Conservation (phyloP, 2,329 filamentous ascomycete genomes). For the Pseudocercospora eumusae region DNA sequence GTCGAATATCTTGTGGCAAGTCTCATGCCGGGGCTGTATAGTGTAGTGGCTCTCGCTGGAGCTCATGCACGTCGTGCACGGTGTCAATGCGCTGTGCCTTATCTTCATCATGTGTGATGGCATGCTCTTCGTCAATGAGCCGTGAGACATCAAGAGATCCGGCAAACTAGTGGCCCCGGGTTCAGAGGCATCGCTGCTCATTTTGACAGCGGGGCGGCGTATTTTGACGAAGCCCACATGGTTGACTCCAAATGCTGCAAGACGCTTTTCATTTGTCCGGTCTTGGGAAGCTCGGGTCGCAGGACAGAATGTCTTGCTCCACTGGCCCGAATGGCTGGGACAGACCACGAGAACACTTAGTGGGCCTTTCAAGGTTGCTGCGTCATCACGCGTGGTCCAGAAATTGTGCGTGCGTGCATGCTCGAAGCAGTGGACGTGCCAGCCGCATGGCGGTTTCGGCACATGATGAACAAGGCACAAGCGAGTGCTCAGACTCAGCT, state of each 20-base stretch:
- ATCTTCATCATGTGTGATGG: background rate
- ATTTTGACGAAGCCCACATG: background rate
- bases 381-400: background rate
- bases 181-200: background rate
- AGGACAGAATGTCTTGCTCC: conserved; percentile 2
- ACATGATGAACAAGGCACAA: background rate
- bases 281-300: background rate
- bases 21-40: background rate
- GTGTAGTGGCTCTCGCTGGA: background rate
- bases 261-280: background rate
- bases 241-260: background rate
- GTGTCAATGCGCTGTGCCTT: too few species aligned
- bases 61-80: too few species aligned
- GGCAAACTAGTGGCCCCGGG: background rate
- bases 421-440: background rate
- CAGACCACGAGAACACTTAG: conserved; percentile 12
- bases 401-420: background rate
- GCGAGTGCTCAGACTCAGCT: background rate
- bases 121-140: background rate
- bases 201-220: background rate
- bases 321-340: conserved; percentile 2
- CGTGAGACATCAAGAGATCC: background rate
- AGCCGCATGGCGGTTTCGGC: background rate
- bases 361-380: background rate
- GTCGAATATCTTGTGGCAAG: background rate